Conservation (phyloP, 306 rosid genomes). For the Pyrus betulifolia region DNA sequence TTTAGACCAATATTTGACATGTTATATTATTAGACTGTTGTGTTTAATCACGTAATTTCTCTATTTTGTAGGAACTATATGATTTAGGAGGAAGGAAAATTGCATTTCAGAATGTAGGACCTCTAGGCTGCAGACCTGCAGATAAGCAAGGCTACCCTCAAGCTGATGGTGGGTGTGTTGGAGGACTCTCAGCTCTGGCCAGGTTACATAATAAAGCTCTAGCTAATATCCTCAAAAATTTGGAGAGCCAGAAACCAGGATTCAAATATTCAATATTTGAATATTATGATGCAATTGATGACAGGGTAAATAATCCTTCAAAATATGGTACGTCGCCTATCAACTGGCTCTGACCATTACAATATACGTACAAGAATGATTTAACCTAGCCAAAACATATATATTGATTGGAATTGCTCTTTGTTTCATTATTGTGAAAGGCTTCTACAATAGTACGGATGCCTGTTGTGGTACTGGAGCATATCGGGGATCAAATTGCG, state of each 20-base stretch:
- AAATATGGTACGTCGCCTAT: conserved; percentile 36
- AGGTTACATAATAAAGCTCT: conserved; percentile 32
- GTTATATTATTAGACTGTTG: no score
- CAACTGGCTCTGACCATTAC: no score
- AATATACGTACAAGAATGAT: no score
- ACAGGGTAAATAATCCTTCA: conserved; percentile 28
- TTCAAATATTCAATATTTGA: conserved; percentile 36
- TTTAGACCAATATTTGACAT: no score
- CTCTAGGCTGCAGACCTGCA: conserved; percentile 27
- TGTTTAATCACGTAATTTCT: neutral
- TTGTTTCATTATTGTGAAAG: no score
- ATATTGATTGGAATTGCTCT: no score
- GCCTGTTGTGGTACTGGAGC: no score
- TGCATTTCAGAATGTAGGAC: conserved; percentile 24
- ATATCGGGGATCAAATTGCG: neutral
- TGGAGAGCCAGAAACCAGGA: conserved; percentile 32
- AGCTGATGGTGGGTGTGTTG: neutral
- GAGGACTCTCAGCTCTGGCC: conserved; percentile 11
- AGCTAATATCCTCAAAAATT: conserved; percentile 16
- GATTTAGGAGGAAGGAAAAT: conserved; percentile 48
- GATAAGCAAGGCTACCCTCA: neutral
- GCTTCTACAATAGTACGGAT: neutral
- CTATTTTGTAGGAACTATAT: conserved; percentile 26
- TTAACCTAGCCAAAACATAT: no score
- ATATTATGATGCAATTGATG: neutral